Conservation (phyloP, 2,329 filamentous ascomycete species). For the Botrytis tulipae region DNA sequence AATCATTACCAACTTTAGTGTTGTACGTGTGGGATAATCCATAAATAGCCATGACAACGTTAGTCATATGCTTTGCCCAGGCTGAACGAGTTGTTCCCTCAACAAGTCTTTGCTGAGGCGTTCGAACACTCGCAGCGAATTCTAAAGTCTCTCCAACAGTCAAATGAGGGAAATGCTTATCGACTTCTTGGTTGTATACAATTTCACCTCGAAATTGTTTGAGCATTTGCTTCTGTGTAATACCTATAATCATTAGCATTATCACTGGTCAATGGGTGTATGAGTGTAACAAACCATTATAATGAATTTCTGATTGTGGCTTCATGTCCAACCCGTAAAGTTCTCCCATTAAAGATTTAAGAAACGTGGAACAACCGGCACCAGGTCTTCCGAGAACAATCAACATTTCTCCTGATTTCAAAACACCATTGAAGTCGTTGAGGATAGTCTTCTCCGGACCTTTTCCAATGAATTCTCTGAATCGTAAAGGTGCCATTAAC, state of each 20-base stretch:
- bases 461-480: conserved; percentile 54
- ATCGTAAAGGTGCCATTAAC: conserved; percentile 55
- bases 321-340: conserved; percentile 56
- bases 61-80: conserved; percentile 43
- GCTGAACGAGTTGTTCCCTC: conserved; percentile 58
- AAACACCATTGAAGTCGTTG: conserved; percentile 60
- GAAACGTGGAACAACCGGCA: conserved; percentile 62
- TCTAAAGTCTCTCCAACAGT: conserved; percentile 72
- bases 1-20: conserved; percentile 74
- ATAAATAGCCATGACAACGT: conserved; percentile 66
- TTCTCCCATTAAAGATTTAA: conserved; percentile 60
- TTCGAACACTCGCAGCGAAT: conserved; percentile 68
- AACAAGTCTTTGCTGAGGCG: conserved; percentile 56
- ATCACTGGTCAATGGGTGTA: conserved; percentile 49
- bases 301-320: conserved; percentile 53
- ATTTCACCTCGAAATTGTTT: conserved; percentile 63
- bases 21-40: conserved; percentile 69
- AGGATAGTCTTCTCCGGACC: conserved; percentile 58
- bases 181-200: conserved; percentile 73
- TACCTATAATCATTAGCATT: conserved; percentile 46
- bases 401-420: conserved; percentile 64
- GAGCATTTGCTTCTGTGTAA: conserved; percentile 49
- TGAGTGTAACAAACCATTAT: conserved; percentile 60
- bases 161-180: conserved; percentile 73
- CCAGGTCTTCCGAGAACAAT: conserved; percentile 67